A percentile compares a stretch with the other conserved stretches of the same genome.
Evolutionary conservation across 2,329 filamentous ascomycete species (phyloP).

Genomic region (Diaporthe caulivora): DNA sequence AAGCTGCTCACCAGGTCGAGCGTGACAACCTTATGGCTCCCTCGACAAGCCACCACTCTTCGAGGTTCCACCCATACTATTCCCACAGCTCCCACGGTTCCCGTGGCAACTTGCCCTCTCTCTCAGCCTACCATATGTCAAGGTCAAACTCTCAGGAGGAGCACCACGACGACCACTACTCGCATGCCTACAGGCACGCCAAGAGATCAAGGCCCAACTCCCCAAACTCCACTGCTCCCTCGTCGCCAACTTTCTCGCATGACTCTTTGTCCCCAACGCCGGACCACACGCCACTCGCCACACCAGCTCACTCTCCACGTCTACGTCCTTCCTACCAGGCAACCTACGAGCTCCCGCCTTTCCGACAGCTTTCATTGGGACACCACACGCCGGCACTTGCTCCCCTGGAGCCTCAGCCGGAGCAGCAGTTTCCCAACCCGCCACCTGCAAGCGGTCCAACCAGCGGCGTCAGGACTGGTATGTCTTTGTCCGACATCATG

Average conservation of each 20-base stretch:
- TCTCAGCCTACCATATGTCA: slow-evolving; percentile 94
- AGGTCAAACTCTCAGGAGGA: slow-evolving; percentile 87
- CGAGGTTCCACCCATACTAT: slow-evolving; percentile 68
- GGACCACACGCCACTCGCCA: slow-evolving; percentile 98
- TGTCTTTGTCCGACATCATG: slow-evolving; percentile 93
- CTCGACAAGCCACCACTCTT: slow-evolving; percentile 56
- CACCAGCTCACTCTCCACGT: slow-evolving; percentile 93
- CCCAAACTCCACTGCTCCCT: slow-evolving; percentile 94
- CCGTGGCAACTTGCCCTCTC: slow-evolving; percentile 77
- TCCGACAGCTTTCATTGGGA: slow-evolving; percentile 74
- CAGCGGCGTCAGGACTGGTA: slow-evolving; percentile 69
- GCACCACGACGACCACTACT: slow-evolving; percentile 81
- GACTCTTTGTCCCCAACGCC: slow-evolving; percentile 95
- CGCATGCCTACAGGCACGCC: slow-evolving; percentile 74
- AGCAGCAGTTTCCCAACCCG: slow-evolving; percentile 55
- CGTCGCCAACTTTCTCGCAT: slow-evolving; percentile 95
- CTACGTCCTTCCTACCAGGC: slow-evolving; percentile 80
- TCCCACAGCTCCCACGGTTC: slow-evolving; percentile 60
- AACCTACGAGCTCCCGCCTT: slow-evolving; percentile 84
- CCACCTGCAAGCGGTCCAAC: slow-evolving; percentile 46
- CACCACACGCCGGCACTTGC: slow-evolving; percentile 68
- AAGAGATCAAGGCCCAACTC: slow-evolving; percentile 95
- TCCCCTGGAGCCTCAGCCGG: slow-evolving; percentile 69
- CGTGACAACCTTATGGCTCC: slow-evolving; percentile 63
- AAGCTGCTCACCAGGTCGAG: slow-evolving; percentile 72